A percentile compares a stretch with the other conserved stretches of the same genome.
phyloP scores from a whole-genome alignment of 2,329 filamentous ascomycete genomes.

The Rhynchosporium graminicola region DNA sequence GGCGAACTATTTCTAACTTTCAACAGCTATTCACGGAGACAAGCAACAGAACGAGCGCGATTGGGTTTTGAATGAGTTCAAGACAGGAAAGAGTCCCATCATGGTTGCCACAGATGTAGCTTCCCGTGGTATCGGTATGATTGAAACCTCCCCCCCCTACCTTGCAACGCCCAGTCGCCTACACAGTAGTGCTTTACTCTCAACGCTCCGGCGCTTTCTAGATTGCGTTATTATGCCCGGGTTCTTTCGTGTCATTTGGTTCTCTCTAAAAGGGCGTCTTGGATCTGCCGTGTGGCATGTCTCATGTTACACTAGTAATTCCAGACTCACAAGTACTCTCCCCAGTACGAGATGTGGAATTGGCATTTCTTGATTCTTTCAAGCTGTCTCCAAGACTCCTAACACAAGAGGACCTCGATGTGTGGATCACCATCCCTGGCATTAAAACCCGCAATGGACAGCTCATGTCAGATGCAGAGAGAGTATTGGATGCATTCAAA shows the following conservation, averaged over 20 bases:
- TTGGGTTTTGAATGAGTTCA: conserved; percentile 99
- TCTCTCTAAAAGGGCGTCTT: conserved; percentile 82
- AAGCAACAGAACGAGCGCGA: conserved; percentile 99
- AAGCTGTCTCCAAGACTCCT: conserved; percentile 74
- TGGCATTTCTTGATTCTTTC: conserved; percentile 77
- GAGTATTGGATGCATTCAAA: conserved; percentile 44
- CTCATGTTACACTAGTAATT: conserved; percentile 71
- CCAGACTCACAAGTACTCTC: conserved; percentile 67
- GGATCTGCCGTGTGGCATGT: conserved; percentile 73
- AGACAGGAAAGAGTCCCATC: conserved; percentile 98
- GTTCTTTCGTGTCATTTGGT: conserved; percentile 81
- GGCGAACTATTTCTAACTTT: conserved; percentile 49
- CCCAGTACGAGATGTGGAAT: conserved; percentile 74
- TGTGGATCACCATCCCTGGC: conserved; percentile 53
- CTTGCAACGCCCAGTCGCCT: conserved; percentile 60
- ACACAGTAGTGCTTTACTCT: conserved; percentile 81
- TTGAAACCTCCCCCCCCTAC: conserved; percentile 57
- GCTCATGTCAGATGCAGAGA: conserved; percentile 42
- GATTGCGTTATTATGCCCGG: conserved; percentile 91
- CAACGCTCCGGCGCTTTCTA: conserved; percentile 83
- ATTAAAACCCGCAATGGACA: conserved; percentile 46
- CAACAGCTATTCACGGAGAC: conserved; percentile 90
- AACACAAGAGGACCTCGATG: conserved; percentile 59
- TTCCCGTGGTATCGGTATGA: conserved; percentile 99
- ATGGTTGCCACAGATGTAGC: conserved; percentile 99